These are phyloP conservation scores for Lupinus albus DNA, from an alignment of 306 rosid species.

Conservation along the genomic window DNA sequence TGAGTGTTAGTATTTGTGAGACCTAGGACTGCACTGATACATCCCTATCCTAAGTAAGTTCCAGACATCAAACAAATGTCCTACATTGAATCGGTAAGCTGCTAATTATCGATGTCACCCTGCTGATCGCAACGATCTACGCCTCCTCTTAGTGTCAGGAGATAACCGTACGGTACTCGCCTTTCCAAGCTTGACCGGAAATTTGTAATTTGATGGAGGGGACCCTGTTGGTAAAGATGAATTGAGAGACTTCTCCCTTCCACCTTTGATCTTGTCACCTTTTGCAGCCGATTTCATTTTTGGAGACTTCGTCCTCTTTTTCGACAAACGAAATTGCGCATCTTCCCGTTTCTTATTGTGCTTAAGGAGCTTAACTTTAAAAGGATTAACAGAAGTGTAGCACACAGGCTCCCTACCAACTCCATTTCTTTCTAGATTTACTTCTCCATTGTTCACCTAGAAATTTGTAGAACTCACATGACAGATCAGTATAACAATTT, in stretches of 20 bases:
- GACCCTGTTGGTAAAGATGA: conserved; percentile 33
- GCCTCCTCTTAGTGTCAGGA: conserved; percentile 78
- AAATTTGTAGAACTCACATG: conserved; percentile 32
- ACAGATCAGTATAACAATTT: neutral
- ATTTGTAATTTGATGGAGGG: conserved; percentile 54
- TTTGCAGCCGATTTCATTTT: conserved; percentile 41
- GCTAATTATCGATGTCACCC: conserved; percentile 39
- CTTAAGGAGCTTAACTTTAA: conserved; percentile 62
- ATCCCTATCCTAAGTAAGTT: conserved; percentile 5
- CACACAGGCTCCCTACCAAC: conserved; percentile 54
- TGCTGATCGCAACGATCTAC: conserved; percentile 60
- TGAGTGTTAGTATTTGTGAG: conserved; percentile 37
- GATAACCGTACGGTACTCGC: conserved; percentile 50
- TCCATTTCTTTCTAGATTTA: conserved; percentile 63
- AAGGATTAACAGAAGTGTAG: conserved; percentile 66
- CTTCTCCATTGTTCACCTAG: conserved; percentile 88
- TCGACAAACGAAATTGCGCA: conserved; percentile 42
- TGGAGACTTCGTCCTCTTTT: conserved; percentile 68
- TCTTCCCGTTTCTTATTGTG: conserved; percentile 45
- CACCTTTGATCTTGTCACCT: conserved; percentile 39
- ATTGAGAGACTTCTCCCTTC: conserved; percentile 40
- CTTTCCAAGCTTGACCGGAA: conserved; percentile 59
- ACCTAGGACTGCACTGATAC: conserved; percentile 33
- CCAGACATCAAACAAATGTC: conserved; percentile 47
- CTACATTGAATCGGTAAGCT: conserved; percentile 30